Percentiles rank a stretch among this genome's conserved stretches.
Evolutionary conservation across 306 rosid species (phyloP).

Genomic region (Glycyrrhiza uralensis): DNA sequence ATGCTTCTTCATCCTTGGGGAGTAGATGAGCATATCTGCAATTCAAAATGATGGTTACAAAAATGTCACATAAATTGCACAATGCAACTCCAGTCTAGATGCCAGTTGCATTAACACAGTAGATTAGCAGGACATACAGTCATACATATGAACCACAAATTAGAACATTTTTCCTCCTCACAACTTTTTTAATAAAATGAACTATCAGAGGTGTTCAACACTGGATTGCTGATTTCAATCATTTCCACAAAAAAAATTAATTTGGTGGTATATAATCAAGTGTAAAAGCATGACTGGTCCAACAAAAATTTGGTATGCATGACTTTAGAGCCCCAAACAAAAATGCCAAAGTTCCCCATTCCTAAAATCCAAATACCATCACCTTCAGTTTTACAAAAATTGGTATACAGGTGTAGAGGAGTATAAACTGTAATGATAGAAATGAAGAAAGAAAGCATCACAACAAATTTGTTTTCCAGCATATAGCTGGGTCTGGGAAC

Average conservation of each 20-base stretch:
- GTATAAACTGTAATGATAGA: background rate
- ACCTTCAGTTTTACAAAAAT: background rate
- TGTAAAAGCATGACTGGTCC: background rate
- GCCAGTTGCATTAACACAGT: background rate
- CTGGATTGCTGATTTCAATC: background rate
- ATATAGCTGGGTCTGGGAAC: background rate
- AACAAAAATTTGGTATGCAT: background rate
- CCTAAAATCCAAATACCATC: background rate
- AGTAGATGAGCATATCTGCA: constrained; percentile 86
- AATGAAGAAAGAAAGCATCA: background rate
- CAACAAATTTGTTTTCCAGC: background rate
- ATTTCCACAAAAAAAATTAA: background rate
- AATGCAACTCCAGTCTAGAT: constrained; percentile 2
- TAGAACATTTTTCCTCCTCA: background rate
- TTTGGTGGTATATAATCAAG: background rate
- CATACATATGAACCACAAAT: background rate
- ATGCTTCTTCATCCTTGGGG: constrained; percentile 83
- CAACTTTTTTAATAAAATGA: background rate
- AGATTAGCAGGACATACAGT: background rate
- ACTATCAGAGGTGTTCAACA: background rate
- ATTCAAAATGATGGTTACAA: constrained; percentile 16
- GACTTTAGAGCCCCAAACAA: background rate
- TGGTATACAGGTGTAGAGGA: background rate
- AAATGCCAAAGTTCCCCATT: background rate
- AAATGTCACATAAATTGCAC: constrained; percentile 2